Base-by-base conservation (phyloP, 352 stramenopile genomes). In the Pythium myriotylum region DNA sequence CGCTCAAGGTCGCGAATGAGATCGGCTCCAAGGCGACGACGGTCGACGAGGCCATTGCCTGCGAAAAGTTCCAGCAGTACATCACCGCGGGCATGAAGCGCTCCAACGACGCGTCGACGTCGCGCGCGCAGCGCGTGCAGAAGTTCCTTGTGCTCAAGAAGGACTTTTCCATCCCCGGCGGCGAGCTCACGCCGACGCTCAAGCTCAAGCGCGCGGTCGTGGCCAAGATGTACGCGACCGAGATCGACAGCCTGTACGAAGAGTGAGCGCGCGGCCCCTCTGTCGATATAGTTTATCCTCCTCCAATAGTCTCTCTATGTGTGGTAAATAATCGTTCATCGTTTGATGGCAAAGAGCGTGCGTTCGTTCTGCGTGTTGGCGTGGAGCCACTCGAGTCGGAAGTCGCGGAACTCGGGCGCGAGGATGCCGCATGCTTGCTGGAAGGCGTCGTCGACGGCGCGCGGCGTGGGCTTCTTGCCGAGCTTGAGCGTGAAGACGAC, bases 171-270 rank as follows among this genome's bases (percentile, higher is more conserved):
- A 77, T 96, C n/a, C 54, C 66, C 7, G 89, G 74, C 3, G 93
- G 92, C 29, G 92, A 98, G 62, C 77, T 98, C 7, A 98, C 93
- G 35, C 92, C 94, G 4, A 98, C 94, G 42, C 80, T 98, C 68
- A 98, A 98, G 74, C 73, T 98, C 57, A 98, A 98, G 77, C 84
- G 94, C 8, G 68, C 77, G 8, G 77, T 97, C 17, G 86, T 96
- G 19, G 72, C 82, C 37, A 86, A 95, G 51, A 94, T 97, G 72
- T 97, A 97, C 74, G 69, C 46, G 0, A 73, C 87, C 22, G 75
- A 91, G 52, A 97, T 98, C 67, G 89, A 97, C 40, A 46, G 63
- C 26, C 80, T 98, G 63, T 98, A 98, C 65, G 62, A 48, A 14
- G 56, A 77, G 50, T 68, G 51, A 20, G 50, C 13, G n/a, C 26